A percentile compares a stretch with the other conserved stretches of the same genome.
Conservation (phyloP, 2,329 filamentous ascomycete species). For the Bipolaris oryzae region DNA sequence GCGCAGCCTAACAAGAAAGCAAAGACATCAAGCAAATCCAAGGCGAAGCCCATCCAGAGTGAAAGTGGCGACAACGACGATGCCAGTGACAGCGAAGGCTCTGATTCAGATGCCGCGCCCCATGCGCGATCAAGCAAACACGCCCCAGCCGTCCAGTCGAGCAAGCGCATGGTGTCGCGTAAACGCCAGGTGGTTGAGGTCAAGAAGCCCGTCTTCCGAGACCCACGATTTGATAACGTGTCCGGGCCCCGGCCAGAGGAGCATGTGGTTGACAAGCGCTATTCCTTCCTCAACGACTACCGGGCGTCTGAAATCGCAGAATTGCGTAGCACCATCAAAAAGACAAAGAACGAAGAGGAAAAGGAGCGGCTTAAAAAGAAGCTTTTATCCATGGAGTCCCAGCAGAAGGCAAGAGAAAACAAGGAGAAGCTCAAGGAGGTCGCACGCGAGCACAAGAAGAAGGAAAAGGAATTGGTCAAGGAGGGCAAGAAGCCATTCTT, state of each 20-base stretch:
- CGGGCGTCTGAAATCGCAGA: conserved; percentile 80
- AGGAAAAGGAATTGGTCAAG: conserved; percentile 82
- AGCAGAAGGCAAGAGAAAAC: conserved; percentile 70
- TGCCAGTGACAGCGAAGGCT: conserved; percentile 42
- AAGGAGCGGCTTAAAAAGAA: conserved; percentile 74
- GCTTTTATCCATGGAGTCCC: conserved; percentile 79
- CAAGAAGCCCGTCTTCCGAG: conserved; percentile 67
- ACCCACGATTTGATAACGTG: conserved; percentile 85
- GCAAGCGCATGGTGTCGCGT: conserved; percentile 82
- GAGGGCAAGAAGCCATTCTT: conserved; percentile 94
- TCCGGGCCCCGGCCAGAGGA: conserved; percentile 61
- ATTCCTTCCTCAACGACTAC: conserved; percentile 88
- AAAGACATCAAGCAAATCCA: conserved; percentile 24
- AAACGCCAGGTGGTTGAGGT: conserved; percentile 73
- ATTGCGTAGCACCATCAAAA: conserved; percentile 70
- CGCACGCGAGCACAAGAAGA: conserved; percentile 74
- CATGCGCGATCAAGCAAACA: conserved; percentile 75
- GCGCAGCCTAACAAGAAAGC: conserved; percentile 29
- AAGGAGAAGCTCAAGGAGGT: conserved; percentile 74
- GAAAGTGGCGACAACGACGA: conserved; percentile 33
- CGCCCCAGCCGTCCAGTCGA: conserved; percentile 81
- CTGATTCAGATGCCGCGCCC: conserved; percentile 43
- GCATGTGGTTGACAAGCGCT: conserved; percentile 70
- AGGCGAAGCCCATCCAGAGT: conserved; percentile 17
- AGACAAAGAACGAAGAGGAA: conserved; percentile 66